These are phyloP conservation scores for Hypericum perforatum DNA, from an alignment of 345 rosid genomes.

Conservation along the genomic window DNA sequence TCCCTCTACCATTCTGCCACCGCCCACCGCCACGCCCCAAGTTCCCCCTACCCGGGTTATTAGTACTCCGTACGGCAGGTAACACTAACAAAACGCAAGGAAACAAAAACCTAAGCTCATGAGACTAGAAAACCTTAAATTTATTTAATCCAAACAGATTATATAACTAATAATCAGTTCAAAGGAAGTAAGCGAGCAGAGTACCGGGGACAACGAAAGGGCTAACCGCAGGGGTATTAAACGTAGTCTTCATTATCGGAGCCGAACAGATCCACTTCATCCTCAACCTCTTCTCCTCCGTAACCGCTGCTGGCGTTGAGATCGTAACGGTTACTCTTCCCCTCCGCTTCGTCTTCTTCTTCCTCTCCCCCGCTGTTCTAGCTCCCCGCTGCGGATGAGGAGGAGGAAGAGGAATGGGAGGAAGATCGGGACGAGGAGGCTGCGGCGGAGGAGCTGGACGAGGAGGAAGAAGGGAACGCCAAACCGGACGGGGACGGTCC, in stretches of 20 bases:
- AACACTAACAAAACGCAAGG: conserved; percentile 41
- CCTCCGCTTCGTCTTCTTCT: conserved; percentile 39
- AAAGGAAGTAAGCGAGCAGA: not conserved
- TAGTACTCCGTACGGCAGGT: conserved; percentile 45
- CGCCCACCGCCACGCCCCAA: conserved; percentile 58
- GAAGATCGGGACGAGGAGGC: conserved; percentile 12
- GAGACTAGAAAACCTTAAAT: no score
- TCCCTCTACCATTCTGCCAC: conserved; percentile 77
- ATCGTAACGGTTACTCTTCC: conserved; percentile 12
- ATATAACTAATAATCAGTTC: not conserved
- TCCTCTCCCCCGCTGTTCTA: conserved; percentile 30
- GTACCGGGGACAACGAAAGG: conserved; percentile 67
- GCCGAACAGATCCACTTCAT: conserved; percentile 69
- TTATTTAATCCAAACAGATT: no score
- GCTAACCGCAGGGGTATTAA: conserved; percentile 55
- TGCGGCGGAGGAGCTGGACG: conserved; percentile 4
- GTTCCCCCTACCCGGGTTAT: conserved; percentile 52
- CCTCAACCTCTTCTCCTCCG: conserved; percentile 17
- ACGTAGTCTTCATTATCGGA: conserved; percentile 84
- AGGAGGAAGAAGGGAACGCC: conserved; percentile 1
- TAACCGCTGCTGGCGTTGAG: conserved; percentile 9
- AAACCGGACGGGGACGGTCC: no score
- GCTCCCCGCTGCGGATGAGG: conserved; percentile 44
- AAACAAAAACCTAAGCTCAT: no score
- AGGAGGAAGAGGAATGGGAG: conserved; percentile 40